A percentile compares a stretch with the other conserved stretches of the same genome.
phyloP scores from a whole-genome alignment of 257 asterid species.

The Hygrophila difformis region DNA sequence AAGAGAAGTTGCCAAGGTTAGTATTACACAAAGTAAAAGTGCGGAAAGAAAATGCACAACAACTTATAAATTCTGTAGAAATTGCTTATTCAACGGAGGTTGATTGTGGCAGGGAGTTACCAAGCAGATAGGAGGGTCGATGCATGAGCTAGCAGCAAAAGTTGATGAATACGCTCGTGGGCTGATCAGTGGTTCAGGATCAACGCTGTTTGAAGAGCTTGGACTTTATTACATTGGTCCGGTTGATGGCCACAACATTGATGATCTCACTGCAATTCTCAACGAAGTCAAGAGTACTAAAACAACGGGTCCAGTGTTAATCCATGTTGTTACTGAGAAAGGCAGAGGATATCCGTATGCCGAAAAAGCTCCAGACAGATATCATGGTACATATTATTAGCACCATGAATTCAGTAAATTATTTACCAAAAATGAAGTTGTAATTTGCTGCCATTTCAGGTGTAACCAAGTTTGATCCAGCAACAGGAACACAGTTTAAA shows the following conservation, averaged over 20 bases:
- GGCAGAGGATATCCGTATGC: constrained; percentile 97
- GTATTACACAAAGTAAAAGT: neutral
- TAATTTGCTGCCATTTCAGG: constrained; percentile 34
- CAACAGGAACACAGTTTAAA: constrained; percentile 85
- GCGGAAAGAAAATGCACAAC: neutral
- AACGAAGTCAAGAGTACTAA: constrained; percentile 84
- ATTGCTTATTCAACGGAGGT: constrained; percentile 32
- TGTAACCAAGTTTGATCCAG: constrained; percentile 86
- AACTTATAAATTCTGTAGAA: too few species aligned
- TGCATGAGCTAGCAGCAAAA: constrained; percentile 94
- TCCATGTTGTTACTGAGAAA: constrained; percentile 92
- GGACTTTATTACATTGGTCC: constrained; percentile 96
- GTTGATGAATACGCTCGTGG: constrained; percentile 99
- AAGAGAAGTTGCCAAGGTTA: constrained; percentile 21
- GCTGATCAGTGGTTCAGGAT: constrained; percentile 86
- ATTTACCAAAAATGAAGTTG: neutral
- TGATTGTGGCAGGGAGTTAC: constrained; percentile 74
- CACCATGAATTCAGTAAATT: too few species aligned
- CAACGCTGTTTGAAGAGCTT: constrained; percentile 86
- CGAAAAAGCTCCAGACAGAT: constrained; percentile 90
- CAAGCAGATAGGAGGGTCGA: constrained; percentile 89
- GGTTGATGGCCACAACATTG: constrained; percentile 86
- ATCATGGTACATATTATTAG: constrained; percentile 48
- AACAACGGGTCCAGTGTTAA: constrained; percentile 81
- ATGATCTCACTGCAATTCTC: constrained; percentile 75